Evolutionary conservation across 768 basidiomycete species (phyloP), one percentile per base, ranked within the genome.

Genomic region (Mycena albidolilacea): DNA sequence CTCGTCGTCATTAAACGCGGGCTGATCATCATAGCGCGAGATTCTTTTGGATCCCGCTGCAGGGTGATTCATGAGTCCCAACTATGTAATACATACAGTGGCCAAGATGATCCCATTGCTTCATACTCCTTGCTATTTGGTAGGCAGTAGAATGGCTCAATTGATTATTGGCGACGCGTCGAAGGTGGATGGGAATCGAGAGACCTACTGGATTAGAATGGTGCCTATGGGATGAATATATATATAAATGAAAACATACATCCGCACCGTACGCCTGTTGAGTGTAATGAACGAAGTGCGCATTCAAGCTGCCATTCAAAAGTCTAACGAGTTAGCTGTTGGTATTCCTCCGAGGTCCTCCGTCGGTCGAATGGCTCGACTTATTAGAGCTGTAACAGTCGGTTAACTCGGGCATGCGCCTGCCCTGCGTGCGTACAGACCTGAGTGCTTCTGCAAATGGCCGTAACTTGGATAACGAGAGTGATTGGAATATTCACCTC

Each of bases 391-490:
- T 61, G 12, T 4, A 44, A 44, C 44, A n/a, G n/a, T n/a, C 48
- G 63, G 41, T 14, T 43, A 43, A n/a, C 48, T 64, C 63, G 48
- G 63, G 63, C 44, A 50, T 52, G 48, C 37, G 46, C 48, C 37
- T 30, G 11, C 35, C n/a, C 14, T 17, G 15, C 9, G 23, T 17
- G 12, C 14, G 10, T 17, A 58, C 30, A 30, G 30, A 30, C 30
- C 30, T 30, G 30, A 30, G 1, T 30, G 3, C 30, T 30, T 30
- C 30, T 30, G 30, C 30, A 30, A 30, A 30, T 30, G 3, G 30
- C 30, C 3, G 30, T 30, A 30, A 30, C 30, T 30, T 30, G 30
- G 2, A 30, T 30, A 30, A 30, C 30, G 30, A 1, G 15, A 46
- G 41, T 43, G 14, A 43, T 14, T 43, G 41, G 14, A 43, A 43